Evolutionary conservation across 2,329 filamentous ascomycete species (phyloP), one percentile per base, ranked within the genome.

Genomic region (Pestalotiopsis sp.): DNA sequence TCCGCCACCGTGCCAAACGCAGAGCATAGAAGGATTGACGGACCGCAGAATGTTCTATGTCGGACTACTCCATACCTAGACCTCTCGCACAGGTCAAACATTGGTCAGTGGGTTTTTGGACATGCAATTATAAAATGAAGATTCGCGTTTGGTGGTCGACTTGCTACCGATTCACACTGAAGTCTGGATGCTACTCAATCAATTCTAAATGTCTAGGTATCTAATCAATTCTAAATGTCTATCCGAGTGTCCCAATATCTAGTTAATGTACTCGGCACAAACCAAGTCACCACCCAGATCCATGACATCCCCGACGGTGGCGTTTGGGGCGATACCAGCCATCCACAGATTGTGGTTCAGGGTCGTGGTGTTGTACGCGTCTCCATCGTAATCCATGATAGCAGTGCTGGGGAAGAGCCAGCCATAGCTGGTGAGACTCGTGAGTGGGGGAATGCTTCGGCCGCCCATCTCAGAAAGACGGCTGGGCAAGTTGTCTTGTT

Each of bases 251-350:
- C 45, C 1, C 2, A 52, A n/a, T n/a, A 2, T 52, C 5, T 52
- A 52, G 23, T 60, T n/a, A 17, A 60, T 27, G 31, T 73, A 72
- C 49, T 73, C 72, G 38, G 68, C 71, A 64, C 72, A 73, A 17
- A 69, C 65, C 2, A 69, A 40, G 13, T 69, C 68, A 7, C 70
- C 60, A 9, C 69, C 64, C 0, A 73, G n/a, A 52, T 73, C 71
- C 71, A 73, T 73, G 6, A 73, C 67, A 20, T 73, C 72, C 14
- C 45, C 52, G 14, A 73, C 66, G 0, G 68, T 78, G 36, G 80
- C 82, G 4, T 84, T 82, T 75, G 77, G 78, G 7, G 60, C 60
- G 27, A 63, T 38, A 11, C 40, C 27, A 17, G 31, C 38, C 60
- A 63, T 63, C 27, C 38, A 63, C 12, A 63, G 38, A 23, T n/a